Conservation (phyloP, 116 monocot genomes). For the Posidonia oceanica region DNA sequence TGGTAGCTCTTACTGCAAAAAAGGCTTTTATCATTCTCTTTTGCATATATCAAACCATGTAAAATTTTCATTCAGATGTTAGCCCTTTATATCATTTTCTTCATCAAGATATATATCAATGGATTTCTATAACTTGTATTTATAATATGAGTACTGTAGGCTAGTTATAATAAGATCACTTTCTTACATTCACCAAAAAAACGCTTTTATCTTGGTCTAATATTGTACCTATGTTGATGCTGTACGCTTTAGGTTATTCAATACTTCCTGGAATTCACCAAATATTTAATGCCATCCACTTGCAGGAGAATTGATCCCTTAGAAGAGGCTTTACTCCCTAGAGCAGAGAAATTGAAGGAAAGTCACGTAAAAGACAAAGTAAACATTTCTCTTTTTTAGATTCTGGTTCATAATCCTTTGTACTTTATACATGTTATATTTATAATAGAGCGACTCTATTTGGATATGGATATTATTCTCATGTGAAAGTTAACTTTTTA, state of each 20-base stretch:
- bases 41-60: too few species aligned
- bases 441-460: neutral
- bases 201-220: neutral
- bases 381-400: neutral
- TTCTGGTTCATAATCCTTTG: neutral
- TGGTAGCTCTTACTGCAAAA: too few species aligned
- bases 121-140: too few species aligned
- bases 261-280: slow-evolving; percentile 1
- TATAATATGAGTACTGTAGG: too few species aligned
- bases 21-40: too few species aligned
- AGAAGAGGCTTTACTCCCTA: slow-evolving; percentile 50
- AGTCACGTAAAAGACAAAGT: slow-evolving; percentile 19
- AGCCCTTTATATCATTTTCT: too few species aligned
- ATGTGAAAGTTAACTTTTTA: too few species aligned
- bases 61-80: too few species aligned
- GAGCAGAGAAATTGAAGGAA: slow-evolving; percentile 15
- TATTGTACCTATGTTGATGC: too few species aligned
- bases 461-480: too few species aligned
- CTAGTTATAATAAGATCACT: neutral
- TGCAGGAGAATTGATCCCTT: slow-evolving; percentile 35
- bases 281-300: slow-evolving; percentile 2
- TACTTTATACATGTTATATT: neutral
- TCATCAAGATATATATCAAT: too few species aligned
- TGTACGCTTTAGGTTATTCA: neutral
- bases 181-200: neutral